Base-by-base conservation (phyloP, 2,329 filamentous ascomycete genomes). In the Xylaria multiplex region DNA sequence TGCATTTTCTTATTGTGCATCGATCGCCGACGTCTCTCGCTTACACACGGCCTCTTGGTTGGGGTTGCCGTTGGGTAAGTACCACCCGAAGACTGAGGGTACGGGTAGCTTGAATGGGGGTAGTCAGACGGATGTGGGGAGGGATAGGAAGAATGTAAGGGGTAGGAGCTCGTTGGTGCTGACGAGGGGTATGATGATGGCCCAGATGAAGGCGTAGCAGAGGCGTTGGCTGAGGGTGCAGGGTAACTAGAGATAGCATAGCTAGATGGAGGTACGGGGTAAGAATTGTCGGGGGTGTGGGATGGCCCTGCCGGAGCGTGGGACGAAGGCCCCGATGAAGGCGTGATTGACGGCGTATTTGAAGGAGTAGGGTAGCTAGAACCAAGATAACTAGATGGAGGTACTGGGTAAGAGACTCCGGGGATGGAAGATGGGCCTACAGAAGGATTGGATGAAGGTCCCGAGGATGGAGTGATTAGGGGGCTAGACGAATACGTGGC, bases 1-100 rank as follows among this genome's bases (percentile, higher is more conserved):
- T 13, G 16, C 59, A 35, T 35, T 37, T 19, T 30, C 14, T 62
- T 37, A 37, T 54, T 37, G 14, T 45, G 22, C 14, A 27, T 48
- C 13, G 49, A 24, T 19, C 16, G 59, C 30, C 14, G 50, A 13
- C 49, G 40, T 9, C 42, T 54, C 59, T 49, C 48, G 9, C 59
- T 48, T 19, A 40, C 14, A n/a, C 59, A 62, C 16, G 59, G 59
- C 59, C 30, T 54, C 30, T 14, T 46, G 19, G 59, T 62, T 9
- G 53, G 37, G 9, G 53, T 55, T 7, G 35, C 8, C 1, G 35
- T 40, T 40, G 35, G 35, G 35, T 40, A 11, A 11, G 6, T 13
- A 13, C 35, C 35, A 13, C 35, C 35, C 6, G 35, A 40, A 40
- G 35, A 40, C 11, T 40, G 4, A 11, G 59, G 49, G 49, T 61